Percentiles rank a stretch among this genome's conserved stretches.
Conservation (phyloP, 2,329 filamentous ascomycete genomes). For the Cryphonectria japonica region DNA sequence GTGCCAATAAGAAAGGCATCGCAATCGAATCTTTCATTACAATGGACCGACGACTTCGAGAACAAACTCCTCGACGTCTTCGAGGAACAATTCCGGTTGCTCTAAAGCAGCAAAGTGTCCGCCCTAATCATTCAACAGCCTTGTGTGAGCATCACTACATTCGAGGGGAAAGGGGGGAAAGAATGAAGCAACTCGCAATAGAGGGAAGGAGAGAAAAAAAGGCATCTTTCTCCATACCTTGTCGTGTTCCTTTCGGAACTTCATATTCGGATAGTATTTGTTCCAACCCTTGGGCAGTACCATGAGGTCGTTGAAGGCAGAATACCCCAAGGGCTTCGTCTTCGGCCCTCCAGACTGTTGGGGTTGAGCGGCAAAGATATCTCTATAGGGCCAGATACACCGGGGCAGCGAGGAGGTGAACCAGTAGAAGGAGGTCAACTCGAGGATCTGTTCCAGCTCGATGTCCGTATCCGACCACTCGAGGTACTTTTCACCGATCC, state of each 20-base stretch:
- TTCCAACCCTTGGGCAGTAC: constrained; percentile 43
- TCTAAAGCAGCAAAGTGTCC: constrained; percentile 59
- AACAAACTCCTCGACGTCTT: constrained; percentile 50
- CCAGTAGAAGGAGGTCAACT: constrained; percentile 59
- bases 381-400: constrained; percentile 54
- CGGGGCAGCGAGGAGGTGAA: constrained; percentile 53
- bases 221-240: constrained; percentile 24
- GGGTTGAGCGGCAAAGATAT: constrained; percentile 29
- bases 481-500: constrained; percentile 60
- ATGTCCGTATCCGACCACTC: constrained; percentile 51
- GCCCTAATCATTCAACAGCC: constrained; percentile 38
- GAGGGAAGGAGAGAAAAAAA: too few species aligned
- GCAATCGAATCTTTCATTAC: neutral
- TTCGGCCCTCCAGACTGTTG: neutral
- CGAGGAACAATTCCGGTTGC: constrained; percentile 43
- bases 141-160: neutral
- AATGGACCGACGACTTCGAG: constrained; percentile 15
- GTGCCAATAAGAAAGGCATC: neutral
- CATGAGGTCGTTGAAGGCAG: constrained; percentile 48
- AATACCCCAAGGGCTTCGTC: constrained; percentile 51
- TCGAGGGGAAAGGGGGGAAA: too few species aligned
- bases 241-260: constrained; percentile 24
- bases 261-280: constrained; percentile 31
- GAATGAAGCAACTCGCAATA: neutral
- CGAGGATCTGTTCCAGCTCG: constrained; percentile 49